Conservation (phyloP, 2,329 filamentous ascomycete genomes). For the Arthrobotrys entomopaga region DNA sequence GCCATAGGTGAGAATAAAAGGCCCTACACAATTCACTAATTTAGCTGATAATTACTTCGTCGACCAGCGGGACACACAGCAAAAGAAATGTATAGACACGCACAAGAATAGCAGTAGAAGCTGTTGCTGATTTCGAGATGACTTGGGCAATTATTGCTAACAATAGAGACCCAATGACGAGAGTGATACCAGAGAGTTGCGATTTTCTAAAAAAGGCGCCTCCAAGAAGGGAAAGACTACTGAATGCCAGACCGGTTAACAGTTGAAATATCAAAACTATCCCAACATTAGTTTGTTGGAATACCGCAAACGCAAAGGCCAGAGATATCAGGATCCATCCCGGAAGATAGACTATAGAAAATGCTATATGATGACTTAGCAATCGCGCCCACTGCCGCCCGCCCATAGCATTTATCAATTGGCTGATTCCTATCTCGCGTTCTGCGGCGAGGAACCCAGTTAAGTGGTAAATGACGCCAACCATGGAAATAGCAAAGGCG, state of each 20-base stretch:
- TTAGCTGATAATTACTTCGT: conserved; percentile 2
- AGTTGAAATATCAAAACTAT: conserved; percentile 80
- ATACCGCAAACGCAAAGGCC: conserved; percentile 73
- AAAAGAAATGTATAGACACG: not conserved
- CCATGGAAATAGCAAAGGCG: conserved; percentile 79
- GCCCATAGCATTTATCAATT: conserved; percentile 91
- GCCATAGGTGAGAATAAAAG: conserved; percentile 87
- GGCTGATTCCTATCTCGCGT: conserved; percentile 85
- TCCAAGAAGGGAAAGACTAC: conserved; percentile 82
- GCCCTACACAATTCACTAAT: conserved; percentile 61
- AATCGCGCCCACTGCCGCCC: conserved; percentile 79
- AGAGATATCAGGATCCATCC: conserved; percentile 82
- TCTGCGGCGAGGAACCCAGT: conserved; percentile 87
- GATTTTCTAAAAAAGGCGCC: conserved; percentile 86
- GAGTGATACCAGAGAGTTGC: conserved; percentile 84
- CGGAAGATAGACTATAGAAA: conserved; percentile 80
- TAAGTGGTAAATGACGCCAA: conserved; percentile 86
- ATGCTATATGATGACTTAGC: conserved; percentile 80
- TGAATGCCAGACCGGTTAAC: conserved; percentile 77
- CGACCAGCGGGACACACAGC: not conserved
- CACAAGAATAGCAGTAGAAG: conserved; percentile 72
- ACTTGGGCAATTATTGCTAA: conserved; percentile 85
- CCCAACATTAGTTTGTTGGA: conserved; percentile 70
- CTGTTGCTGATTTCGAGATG: conserved; percentile 70
- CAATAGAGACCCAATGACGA: conserved; percentile 77